Conservation (phyloP, 192 early-diverging fungal genomes). For the Geranomyces michiganensis region DNA sequence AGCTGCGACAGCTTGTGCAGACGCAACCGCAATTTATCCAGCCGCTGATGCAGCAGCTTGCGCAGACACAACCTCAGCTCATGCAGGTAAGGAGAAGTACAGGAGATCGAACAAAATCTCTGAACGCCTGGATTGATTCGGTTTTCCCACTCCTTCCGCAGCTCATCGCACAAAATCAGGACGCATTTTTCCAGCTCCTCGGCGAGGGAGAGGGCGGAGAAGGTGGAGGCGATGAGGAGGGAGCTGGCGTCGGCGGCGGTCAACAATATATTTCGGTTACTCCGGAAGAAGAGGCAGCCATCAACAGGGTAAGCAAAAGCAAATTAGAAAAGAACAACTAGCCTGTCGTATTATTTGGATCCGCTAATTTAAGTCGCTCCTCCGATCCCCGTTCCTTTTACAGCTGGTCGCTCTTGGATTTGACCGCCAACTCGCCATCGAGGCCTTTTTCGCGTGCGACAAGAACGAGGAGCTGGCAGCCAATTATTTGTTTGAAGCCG, state of each 20-base stretch:
- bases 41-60: constrained; percentile 83
- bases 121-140: no score
- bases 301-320: constrained; percentile 68
- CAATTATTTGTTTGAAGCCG: constrained; percentile 87
- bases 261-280: constrained; percentile 79
- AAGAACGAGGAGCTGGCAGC: constrained; percentile 97
- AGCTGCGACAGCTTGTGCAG: constrained; percentile 85
- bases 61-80: constrained; percentile 82
- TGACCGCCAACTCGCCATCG: constrained; percentile 75
- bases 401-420: constrained; percentile 87
- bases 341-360: no score
- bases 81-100: constrained; percentile 57
- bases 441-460: constrained; percentile 97
- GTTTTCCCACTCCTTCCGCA: neutral
- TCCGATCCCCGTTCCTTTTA: constrained; percentile 13
- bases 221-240: constrained; percentile 64
- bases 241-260: constrained; percentile 29
- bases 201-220: constrained; percentile 35
- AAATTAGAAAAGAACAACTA: no score
- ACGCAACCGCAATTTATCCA: constrained; percentile 83
- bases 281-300: constrained; percentile 86
- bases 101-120: neutral
- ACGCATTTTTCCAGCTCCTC: constrained; percentile 79
- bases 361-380: neutral
- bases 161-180: constrained; percentile 75